Evolutionary conservation across 495 filamentous ascomycete genomes (phyloP).

Genomic region (Pyrenopolyporus hunteri): DNA sequence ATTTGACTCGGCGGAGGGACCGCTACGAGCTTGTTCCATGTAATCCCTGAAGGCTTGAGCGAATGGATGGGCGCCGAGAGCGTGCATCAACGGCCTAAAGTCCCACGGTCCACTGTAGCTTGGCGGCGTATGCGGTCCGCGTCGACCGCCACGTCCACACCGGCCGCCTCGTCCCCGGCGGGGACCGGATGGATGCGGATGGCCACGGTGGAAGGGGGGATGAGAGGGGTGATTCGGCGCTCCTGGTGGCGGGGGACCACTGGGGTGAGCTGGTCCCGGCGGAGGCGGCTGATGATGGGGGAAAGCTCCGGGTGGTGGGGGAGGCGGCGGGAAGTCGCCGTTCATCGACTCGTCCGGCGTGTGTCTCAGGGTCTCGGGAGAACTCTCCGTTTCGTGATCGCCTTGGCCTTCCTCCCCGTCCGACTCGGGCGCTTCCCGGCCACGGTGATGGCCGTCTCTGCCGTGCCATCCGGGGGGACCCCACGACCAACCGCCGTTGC

Average conservation of each 20-base stretch:
- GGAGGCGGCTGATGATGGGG: slow-evolving; percentile 21
- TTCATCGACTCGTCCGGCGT: slow-evolving; percentile 28
- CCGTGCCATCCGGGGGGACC: slow-evolving; percentile 22
- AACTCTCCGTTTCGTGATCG: slow-evolving; percentile 23
- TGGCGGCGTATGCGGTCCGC: slow-evolving; percentile 22
- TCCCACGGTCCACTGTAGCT: slow-evolving; percentile 43
- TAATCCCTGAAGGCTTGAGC: slow-evolving; percentile 50
- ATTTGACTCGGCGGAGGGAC: slow-evolving; percentile 33
- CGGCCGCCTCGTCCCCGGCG: slow-evolving; percentile 38
- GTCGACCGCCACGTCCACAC: slow-evolving; percentile 23
- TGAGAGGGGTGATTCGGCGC: slow-evolving; percentile 19
- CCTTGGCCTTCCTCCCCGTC: slow-evolving; percentile 10
- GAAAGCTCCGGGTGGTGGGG: slow-evolving; percentile 20
- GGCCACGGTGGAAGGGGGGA: slow-evolving; percentile 20
- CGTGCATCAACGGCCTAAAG: slow-evolving; percentile 48
- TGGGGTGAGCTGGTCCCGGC: slow-evolving; percentile 9
- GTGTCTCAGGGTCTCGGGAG: slow-evolving; percentile 31
- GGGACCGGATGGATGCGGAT: slow-evolving; percentile 23
- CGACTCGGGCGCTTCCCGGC: slow-evolving; percentile 11
- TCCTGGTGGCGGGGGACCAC: slow-evolving; percentile 16
- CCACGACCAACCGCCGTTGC: slow-evolving; percentile 17
- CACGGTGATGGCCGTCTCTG: slow-evolving; percentile 17
- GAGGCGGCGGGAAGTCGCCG: slow-evolving; percentile 16
- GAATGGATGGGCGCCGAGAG: slow-evolving; percentile 49
- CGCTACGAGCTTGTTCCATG: slow-evolving; percentile 39